Base-by-base conservation (phyloP, 768 basidiomycete species). In the Phallus indusiatus region DNA sequence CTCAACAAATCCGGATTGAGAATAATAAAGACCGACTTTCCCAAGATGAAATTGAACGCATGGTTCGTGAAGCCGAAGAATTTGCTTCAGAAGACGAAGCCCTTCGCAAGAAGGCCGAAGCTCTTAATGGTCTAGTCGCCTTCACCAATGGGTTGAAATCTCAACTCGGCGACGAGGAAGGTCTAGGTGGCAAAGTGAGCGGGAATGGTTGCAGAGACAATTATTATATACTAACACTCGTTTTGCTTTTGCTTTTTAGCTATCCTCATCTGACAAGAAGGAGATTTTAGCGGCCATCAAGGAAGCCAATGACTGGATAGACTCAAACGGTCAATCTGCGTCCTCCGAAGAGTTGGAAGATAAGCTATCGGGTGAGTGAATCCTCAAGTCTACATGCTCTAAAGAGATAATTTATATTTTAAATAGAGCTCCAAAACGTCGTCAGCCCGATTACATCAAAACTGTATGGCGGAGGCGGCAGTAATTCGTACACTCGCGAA, bases 1-100 rank as follows among this genome's bases (percentile, higher is more conserved):
- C 86, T 0, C 84, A 88, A 72, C 86, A 84, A 47, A 91, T 95
- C 72, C 94, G 90, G 42, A 97, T 96, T 75, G 94, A 84, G 66
- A 96, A 96, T 74, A 92, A 95, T 73, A 94, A 94, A 77, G 93
- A 91, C 49, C 90, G 94, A 75, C 83, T 93, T 21, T 81, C 78
- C 51, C 84, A 87, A 64, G 90, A 92, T 62, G 90, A 96, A 62
- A 95, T 96, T 62, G 94, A 96, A 68, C 89, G 92, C 61, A 96
- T 95, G 94, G 89, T 96, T 58, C 82, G 78, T 33, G 94, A 96
- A 66, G 93, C 92, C 4, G 93, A 97, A 79, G 85, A 93, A 67
- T 94, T 90, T 65, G 87, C 88, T 1, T 72, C 81, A 7, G 88
- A 90, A 72, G 90, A 91, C 60, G 89, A 75, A 71, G 80, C 81